Evolutionary conservation across 495 filamentous ascomycete genomes (phyloP).

Genomic region (Xylaria nigripes): DNA sequence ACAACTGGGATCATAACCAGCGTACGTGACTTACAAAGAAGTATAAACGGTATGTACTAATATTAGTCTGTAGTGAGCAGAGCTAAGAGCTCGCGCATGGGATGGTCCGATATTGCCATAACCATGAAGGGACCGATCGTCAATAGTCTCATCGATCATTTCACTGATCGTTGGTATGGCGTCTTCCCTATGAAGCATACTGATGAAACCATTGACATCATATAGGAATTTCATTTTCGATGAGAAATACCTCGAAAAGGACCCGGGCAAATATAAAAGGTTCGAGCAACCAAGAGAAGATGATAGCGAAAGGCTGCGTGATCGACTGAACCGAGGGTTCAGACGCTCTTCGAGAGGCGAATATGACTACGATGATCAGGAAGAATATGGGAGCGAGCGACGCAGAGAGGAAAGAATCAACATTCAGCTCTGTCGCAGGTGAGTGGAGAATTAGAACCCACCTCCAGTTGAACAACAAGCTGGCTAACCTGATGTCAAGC

Average conservation of each 20-base stretch:
- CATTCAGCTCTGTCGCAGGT: conserved; percentile 41
- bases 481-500: conserved; percentile 28
- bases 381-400: conserved; percentile 16
- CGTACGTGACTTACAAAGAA: conserved; percentile 23
- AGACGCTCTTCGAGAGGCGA: conserved; percentile 27
- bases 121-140: conserved; percentile 74
- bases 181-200: not conserved
- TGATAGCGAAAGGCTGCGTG: conserved; percentile 34
- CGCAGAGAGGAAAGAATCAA: conserved; percentile 5
- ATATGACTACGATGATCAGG: conserved; percentile 2
- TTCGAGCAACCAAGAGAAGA: conserved; percentile 32
- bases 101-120: conserved; percentile 85
- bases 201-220: conserved; percentile 2
- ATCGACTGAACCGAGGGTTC: conserved; percentile 35
- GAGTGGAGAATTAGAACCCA: not conserved
- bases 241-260: conserved; percentile 66
- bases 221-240: conserved; percentile 74
- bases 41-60: conserved; percentile 10
- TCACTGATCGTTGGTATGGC: conserved; percentile 67
- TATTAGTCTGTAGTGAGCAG: conserved; percentile 49
- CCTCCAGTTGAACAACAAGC: conserved; percentile 5
- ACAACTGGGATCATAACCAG: conserved; percentile 79
- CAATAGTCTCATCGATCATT: conserved; percentile 68
- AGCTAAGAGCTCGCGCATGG: conserved; percentile 75
- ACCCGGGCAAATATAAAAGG: conserved; percentile 52